Conservation (phyloP, 768 basidiomycete genomes). For the Exidia glandulosa region DNA sequence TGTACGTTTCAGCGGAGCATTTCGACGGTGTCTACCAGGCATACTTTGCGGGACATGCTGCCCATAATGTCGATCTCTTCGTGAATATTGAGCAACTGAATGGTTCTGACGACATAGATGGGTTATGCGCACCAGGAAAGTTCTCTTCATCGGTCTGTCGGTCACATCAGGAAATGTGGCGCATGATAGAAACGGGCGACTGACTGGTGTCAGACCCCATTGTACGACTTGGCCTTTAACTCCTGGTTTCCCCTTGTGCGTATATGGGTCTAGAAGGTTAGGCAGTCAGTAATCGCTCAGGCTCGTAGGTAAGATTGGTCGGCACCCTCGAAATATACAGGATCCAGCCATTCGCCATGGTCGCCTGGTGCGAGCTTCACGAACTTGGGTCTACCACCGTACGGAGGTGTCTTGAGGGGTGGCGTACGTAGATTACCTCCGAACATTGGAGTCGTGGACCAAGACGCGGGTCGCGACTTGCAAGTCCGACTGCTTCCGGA, state of each 20-base stretch:
- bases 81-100: too few relatives aligned
- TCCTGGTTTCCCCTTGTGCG: conserved; percentile 12
- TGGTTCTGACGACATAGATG: conserved; percentile 12
- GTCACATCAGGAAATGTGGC: too few relatives aligned
- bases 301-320: background rate
- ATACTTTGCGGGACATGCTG: conserved; percentile 18
- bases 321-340: conserved; percentile 18
- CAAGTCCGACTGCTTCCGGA: background rate
- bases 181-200: conserved; percentile 6
- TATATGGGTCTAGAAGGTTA: conserved; percentile 12
- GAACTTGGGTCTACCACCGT: background rate
- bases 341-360: conserved; percentile 15
- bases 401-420: background rate
- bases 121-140: conserved; percentile 1
- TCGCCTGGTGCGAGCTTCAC: conserved; percentile 18
- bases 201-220: conserved; percentile 20
- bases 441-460: background rate
- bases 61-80: conserved; percentile 8
- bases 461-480: background rate
- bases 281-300: background rate
- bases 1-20: background rate
- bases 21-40: background rate
- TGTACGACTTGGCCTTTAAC: conserved; percentile 19
- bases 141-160: conserved; percentile 10
- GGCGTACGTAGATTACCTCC: background rate